Conservation (phyloP, 768 basidiomycete genomes). For the Boletales sp. region DNA sequence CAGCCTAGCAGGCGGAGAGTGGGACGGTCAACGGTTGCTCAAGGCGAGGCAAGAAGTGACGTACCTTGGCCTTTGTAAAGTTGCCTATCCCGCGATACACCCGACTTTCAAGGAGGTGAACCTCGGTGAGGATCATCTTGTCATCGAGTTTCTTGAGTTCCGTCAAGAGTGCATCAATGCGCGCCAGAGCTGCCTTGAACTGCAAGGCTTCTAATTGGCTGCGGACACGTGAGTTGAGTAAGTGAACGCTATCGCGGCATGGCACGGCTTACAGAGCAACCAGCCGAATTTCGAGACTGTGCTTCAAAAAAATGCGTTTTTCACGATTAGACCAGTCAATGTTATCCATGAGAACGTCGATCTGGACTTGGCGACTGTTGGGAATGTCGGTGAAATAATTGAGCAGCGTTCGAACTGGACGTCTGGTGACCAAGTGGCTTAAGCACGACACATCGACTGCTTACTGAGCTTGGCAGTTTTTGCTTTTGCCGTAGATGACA, state of each 20-base stretch:
- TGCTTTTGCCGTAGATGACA: constrained; percentile 94
- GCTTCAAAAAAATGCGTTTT: constrained; percentile 94
- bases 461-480: constrained; percentile 95
- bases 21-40: not conserved
- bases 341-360: constrained; percentile 82
- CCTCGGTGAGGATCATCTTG: constrained; percentile 97
- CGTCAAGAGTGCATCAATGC: constrained; percentile 84
- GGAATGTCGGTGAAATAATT: constrained; percentile 84
- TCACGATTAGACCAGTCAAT: constrained; percentile 90
- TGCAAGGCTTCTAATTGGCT: constrained; percentile 75
- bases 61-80: constrained; percentile 83
- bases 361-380: constrained; percentile 70
- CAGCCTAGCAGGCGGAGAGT: constrained; percentile 47
- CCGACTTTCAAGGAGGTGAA: constrained; percentile 89
- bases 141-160: constrained; percentile 94
- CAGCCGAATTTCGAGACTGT: constrained; percentile 87
- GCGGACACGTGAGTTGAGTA: constrained; percentile 5
- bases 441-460: not conserved
- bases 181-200: constrained; percentile 71
- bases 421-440: not conserved
- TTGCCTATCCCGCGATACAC: constrained; percentile 90
- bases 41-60: constrained; percentile 8
- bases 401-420: constrained; percentile 85
- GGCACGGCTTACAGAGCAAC: constrained; percentile 55
- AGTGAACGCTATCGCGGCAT: not conserved